Evolutionary conservation across 805 yeast genomes (phyloP).

Genomic region (Myxozyma neotropica): DNA sequence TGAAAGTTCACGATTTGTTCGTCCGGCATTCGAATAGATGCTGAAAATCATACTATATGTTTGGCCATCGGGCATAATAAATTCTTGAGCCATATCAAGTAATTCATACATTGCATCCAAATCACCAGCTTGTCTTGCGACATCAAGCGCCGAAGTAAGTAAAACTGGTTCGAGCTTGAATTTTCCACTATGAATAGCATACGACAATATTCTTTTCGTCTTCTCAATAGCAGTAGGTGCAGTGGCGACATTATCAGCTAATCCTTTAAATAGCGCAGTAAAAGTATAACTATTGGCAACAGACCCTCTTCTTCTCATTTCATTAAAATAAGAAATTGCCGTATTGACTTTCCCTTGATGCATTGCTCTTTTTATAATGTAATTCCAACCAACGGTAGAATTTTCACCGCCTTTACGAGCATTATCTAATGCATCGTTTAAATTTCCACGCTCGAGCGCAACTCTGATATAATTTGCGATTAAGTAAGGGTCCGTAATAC

Average conservation of each 20-base stretch:
- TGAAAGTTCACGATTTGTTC: not conserved
- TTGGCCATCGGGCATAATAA: constrained; percentile 6
- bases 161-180: constrained; percentile 12
- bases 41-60: constrained; percentile 18
- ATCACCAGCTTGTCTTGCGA: constrained; percentile 8
- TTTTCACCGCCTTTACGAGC: constrained; percentile 13
- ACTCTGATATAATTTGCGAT: constrained; percentile 2
- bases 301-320: constrained; percentile 23
- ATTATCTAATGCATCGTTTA: constrained; percentile 5
- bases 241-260: constrained; percentile 12
- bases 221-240: constrained; percentile 12
- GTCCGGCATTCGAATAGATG: not conserved
- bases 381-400: constrained; percentile 29
- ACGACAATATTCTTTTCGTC: constrained; percentile 8
- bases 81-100: constrained; percentile 11
- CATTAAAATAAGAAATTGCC: constrained; percentile 15
- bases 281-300: constrained; percentile 21
- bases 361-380: constrained; percentile 13
- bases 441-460: not conserved
- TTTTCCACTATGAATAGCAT: not conserved
- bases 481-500: constrained; percentile 10
- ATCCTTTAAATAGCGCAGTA: constrained; percentile 24
- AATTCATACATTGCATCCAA: constrained; percentile 20
- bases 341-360: constrained; percentile 1
- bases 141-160: constrained; percentile 26